Evolutionary conservation across 2,329 filamentous ascomycete species (phyloP).

Genomic region (Seiridium unicorne): DNA sequence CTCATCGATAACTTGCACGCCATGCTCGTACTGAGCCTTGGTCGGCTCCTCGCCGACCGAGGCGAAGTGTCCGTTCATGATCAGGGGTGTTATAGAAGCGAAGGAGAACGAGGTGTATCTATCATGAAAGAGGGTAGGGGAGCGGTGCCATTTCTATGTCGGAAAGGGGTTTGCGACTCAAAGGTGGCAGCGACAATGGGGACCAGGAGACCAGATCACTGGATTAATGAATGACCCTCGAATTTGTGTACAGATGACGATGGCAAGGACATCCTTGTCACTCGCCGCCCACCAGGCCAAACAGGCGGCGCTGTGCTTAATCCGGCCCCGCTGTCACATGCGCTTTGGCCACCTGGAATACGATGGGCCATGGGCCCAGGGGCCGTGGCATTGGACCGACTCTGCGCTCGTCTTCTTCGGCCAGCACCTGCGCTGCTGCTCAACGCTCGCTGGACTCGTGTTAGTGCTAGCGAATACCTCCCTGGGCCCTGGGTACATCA

Average conservation of each 20-base stretch:
- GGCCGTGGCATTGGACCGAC: no score
- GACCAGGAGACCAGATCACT: slow-evolving; percentile 9
- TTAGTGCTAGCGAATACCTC: no score
- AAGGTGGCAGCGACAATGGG: not conserved
- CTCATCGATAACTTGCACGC: slow-evolving; percentile 95
- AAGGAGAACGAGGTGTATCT: not conserved
- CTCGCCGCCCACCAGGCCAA: not conserved
- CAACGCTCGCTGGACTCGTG: no score
- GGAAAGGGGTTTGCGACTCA: not conserved
- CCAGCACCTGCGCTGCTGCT: no score
- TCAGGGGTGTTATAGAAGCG: slow-evolving; percentile 10
- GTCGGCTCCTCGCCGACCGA: slow-evolving; percentile 65
- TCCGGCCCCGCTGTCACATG: slow-evolving; percentile 7
- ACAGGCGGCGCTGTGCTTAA: not conserved
- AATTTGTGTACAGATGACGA: slow-evolving; percentile 5
- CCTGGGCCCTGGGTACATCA: no score
- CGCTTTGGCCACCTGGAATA: not conserved
- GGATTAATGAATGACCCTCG: slow-evolving; percentile 4
- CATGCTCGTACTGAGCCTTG: slow-evolving; percentile 77
- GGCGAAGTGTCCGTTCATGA: slow-evolving; percentile 80
- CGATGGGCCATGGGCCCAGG: no score
- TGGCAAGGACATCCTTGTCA: slow-evolving; percentile 2
- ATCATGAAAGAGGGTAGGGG: not conserved
- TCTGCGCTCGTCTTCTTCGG: no score
- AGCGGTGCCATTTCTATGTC: not conserved